These are phyloP conservation scores for Podospora comata DNA, from an alignment of 495 filamentous ascomycete genomes.

Conservation along the genomic window DNA sequence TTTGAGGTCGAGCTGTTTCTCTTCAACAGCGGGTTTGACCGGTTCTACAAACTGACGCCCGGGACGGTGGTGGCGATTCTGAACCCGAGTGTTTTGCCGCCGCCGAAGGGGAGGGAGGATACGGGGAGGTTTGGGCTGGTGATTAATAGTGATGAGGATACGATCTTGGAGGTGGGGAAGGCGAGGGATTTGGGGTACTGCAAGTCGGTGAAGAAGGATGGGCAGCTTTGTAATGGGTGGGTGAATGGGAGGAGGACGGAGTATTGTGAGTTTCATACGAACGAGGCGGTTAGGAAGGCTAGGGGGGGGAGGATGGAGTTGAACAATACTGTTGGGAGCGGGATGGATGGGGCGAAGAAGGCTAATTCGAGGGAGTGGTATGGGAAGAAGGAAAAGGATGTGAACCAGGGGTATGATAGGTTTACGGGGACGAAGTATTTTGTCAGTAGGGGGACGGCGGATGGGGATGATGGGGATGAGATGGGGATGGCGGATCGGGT, in stretches of 20 bases:
- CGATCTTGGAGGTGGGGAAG: slow-evolving; percentile 81
- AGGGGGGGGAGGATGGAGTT: slow-evolving; percentile 75
- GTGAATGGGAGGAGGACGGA: slow-evolving; percentile 83
- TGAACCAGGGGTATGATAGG: slow-evolving; percentile 54
- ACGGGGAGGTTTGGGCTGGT: slow-evolving; percentile 81
- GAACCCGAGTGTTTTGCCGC: slow-evolving; percentile 90
- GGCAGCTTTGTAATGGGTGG: slow-evolving; percentile 76
- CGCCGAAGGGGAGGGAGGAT: slow-evolving; percentile 64
- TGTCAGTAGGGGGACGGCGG: slow-evolving; percentile 44
- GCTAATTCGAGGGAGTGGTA: slow-evolving; percentile 28
- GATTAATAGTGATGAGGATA: slow-evolving; percentile 79
- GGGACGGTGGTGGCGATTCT: slow-evolving; percentile 88
- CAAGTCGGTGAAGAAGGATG: slow-evolving; percentile 78
- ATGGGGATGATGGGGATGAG: slow-evolving; percentile 63
- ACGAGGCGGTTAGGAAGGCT: slow-evolving; percentile 68
- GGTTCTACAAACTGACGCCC: slow-evolving; percentile 82
- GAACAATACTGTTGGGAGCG: slow-evolving; percentile 55
- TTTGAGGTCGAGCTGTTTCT: slow-evolving; percentile 91
- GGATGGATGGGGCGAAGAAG: slow-evolving; percentile 40
- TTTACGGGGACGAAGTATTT: slow-evolving; percentile 58
- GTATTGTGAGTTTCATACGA: slow-evolving; percentile 90
- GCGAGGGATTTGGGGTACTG: slow-evolving; percentile 87
- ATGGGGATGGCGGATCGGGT: slow-evolving; percentile 49
- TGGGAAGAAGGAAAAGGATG: slow-evolving; percentile 26
- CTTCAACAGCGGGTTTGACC: slow-evolving; percentile 84